Evolutionary conservation across 441 rosid species (phyloP).

Genomic region (Pelargonium myrrhifolium): DNA sequence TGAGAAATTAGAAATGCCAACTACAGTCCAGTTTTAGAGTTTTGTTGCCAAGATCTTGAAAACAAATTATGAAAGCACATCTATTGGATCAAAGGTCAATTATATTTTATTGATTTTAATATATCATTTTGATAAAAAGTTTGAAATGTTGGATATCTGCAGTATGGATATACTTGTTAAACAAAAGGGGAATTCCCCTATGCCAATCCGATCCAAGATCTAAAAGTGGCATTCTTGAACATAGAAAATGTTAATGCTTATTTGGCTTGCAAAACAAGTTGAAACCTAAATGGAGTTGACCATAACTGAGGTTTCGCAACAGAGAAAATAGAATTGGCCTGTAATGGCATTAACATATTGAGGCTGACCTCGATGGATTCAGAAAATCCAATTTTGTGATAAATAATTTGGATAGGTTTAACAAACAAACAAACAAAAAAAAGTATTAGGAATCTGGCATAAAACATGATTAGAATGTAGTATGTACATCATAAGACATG

Average conservation of each 20-base stretch:
- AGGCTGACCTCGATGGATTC: too few species aligned
- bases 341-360: background rate
- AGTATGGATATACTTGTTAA: background rate
- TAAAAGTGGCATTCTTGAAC: background rate
- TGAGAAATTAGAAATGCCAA: conserved; percentile 8
- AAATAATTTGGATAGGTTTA: too few species aligned
- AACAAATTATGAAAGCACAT: too few species aligned
- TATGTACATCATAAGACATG: background rate
- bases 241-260: background rate
- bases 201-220: background rate
- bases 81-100: too few species aligned
- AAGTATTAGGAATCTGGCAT: too few species aligned
- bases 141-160: background rate
- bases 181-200: background rate
- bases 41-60: too few species aligned
- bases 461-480: background rate
- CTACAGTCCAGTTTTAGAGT: background rate
- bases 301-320: background rate
- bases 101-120: too few species aligned
- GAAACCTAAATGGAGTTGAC: background rate
- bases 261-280: background rate
- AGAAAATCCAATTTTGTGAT: too few species aligned
- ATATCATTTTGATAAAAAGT: too few species aligned
- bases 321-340: background rate
- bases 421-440: too few species aligned